phyloP scores from a whole-genome alignment of 139 green algal genomes.

The Chlamydomonas urium region DNA sequence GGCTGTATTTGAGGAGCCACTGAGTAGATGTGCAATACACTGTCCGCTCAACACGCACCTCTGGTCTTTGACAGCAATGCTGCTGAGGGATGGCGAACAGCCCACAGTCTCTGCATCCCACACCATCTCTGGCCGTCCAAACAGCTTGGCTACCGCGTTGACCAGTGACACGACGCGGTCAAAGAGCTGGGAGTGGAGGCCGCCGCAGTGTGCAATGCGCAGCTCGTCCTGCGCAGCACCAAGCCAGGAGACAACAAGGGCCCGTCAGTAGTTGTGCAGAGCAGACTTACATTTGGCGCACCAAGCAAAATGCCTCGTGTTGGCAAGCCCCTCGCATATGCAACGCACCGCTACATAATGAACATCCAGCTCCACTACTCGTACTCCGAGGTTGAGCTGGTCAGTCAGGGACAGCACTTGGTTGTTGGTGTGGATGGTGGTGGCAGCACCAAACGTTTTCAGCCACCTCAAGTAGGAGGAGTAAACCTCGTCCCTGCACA shows the following conservation, averaged over 20 bases:
- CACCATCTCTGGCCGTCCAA: conserved; percentile 37
- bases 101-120: conserved; percentile 81
- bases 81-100: conserved; percentile 61
- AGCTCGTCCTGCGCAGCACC: conserved; percentile 41
- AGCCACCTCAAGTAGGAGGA: conserved; percentile 15
- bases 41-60: conserved; percentile 20
- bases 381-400: conserved; percentile 72
- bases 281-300: too few species aligned
- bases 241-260: too few species aligned
- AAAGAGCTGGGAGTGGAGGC: conserved; percentile 49
- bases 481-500: conserved; percentile 47
- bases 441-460: neutral
- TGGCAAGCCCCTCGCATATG: neutral
- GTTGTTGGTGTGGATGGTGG: conserved; percentile 63
- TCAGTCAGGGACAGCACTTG: conserved; percentile 58
- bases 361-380: conserved; percentile 70
- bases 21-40: neutral
- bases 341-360: conserved; percentile 61
- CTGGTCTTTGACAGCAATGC: conserved; percentile 60
- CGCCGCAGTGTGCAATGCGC: conserved; percentile 73
- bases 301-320: too few species aligned
- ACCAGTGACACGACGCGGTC: conserved; percentile 55
- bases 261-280: too few species aligned
- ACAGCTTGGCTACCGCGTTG: conserved; percentile 55
- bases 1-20: neutral